These are phyloP conservation scores for Lathyrus oleraceus DNA, from an alignment of 306 rosid genomes.

Conservation along the genomic window DNA sequence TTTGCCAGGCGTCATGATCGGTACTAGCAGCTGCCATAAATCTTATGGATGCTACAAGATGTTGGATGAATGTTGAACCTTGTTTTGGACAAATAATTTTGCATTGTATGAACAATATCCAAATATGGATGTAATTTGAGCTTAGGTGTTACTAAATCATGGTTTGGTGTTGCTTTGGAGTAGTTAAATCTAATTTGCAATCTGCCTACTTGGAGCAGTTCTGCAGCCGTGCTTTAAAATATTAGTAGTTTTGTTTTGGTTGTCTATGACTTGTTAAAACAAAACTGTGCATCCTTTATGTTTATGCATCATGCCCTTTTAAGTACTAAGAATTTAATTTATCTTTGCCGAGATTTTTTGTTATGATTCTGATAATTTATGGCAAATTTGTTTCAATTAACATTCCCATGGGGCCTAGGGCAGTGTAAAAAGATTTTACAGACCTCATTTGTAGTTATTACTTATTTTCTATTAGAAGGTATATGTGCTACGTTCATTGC, in stretches of 20 bases:
- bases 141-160: constrained; percentile 52
- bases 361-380: not conserved
- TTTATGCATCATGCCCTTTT: not conserved
- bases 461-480: not conserved
- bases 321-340: not conserved
- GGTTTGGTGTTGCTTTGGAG: constrained; percentile 51
- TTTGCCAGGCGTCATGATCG: constrained; percentile 81
- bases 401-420: not conserved
- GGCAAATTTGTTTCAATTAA: not conserved
- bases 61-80: constrained; percentile 53
- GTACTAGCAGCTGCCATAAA: constrained; percentile 48
- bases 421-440: not conserved
- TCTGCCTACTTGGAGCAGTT: constrained; percentile 41
- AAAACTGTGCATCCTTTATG: not conserved
- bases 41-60: constrained; percentile 36
- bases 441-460: not conserved
- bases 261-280: not conserved
- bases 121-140: constrained; percentile 49
- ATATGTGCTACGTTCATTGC: not conserved
- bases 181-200: constrained; percentile 31
- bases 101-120: constrained; percentile 45
- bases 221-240: constrained; percentile 13
- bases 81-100: constrained; percentile 49
- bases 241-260: not conserved
- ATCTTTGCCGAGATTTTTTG: not conserved